Conservation (phyloP, 805 yeast species). For the Saccharomycopsis sp. region DNA sequence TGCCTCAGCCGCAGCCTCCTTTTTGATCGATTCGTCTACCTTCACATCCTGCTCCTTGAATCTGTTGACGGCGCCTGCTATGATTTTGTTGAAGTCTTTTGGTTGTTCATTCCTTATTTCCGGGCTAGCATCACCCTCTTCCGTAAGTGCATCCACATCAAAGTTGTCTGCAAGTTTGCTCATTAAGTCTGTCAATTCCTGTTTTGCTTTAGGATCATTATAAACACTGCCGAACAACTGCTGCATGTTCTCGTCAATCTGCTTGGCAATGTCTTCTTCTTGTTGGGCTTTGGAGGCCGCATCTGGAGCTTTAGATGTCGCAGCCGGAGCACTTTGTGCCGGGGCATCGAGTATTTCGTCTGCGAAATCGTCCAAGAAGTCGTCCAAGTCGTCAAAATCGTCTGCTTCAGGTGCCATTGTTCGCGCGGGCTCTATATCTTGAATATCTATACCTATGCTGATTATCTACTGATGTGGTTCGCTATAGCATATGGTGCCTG, state of each 20-base stretch:
- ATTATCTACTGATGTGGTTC: no score
- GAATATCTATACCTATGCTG: not conserved
- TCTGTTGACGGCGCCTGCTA: conserved; percentile 73
- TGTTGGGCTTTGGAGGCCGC: conserved; percentile 32
- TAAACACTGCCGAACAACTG: conserved; percentile 15
- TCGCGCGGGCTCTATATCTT: not conserved
- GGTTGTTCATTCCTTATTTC: conserved; percentile 25
- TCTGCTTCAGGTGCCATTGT: conserved; percentile 28
- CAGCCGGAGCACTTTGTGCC: conserved; percentile 18
- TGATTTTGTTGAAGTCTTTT: conserved; percentile 58
- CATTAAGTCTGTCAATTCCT: conserved; percentile 13
- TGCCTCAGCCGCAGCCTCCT: conserved; percentile 39
- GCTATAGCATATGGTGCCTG: no score
- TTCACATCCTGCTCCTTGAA: conserved; percentile 69
- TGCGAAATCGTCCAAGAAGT: conserved; percentile 77
- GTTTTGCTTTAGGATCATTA: conserved; percentile 13
- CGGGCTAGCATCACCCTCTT: conserved; percentile 13
- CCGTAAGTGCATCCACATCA: conserved; percentile 24
- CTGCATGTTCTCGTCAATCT: conserved; percentile 26
- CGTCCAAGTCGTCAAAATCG: conserved; percentile 72
- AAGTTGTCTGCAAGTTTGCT: conserved; percentile 24
- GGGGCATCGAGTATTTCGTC: conserved; percentile 57
- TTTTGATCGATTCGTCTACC: conserved; percentile 53
- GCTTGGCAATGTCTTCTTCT: conserved; percentile 29
- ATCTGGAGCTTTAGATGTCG: conserved; percentile 19